A percentile compares a stretch with the other conserved stretches of the same genome.
Conservation (phyloP, 805 yeast genomes). For the Candida palmyrensis region DNA sequence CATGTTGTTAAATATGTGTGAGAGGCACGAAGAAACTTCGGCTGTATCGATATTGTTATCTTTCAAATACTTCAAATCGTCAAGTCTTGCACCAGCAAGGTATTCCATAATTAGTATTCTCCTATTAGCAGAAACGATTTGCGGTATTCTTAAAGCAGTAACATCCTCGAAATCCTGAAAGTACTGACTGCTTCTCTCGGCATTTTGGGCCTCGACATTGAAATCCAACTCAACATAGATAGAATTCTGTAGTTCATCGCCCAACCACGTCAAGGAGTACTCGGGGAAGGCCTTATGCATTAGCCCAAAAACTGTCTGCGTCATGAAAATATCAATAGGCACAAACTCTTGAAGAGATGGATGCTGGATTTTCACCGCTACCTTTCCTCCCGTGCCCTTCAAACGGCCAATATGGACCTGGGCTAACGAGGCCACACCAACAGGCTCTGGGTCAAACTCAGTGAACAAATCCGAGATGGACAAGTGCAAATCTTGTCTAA, state of each 20-base stretch:
- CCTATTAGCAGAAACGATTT: slow-evolving; percentile 56
- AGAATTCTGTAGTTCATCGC: slow-evolving; percentile 83
- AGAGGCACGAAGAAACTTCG: slow-evolving; percentile 77
- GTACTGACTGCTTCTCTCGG: slow-evolving; percentile 61
- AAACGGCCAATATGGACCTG: slow-evolving; percentile 85
- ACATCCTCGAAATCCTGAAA: slow-evolving; percentile 49
- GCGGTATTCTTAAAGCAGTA: slow-evolving; percentile 81
- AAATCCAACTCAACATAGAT: slow-evolving; percentile 91
- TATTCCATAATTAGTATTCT: slow-evolving; percentile 87
- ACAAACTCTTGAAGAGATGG: slow-evolving; percentile 84
- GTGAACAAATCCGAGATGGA: slow-evolving; percentile 58
- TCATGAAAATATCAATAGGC: slow-evolving; percentile 81
- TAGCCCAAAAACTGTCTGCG: slow-evolving; percentile 66
- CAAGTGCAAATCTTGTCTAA: slow-evolving; percentile 59
- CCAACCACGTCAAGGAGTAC: slow-evolving; percentile 91
- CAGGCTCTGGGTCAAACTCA: slow-evolving; percentile 66
- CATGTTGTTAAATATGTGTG: slow-evolving; percentile 92
- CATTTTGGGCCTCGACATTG: slow-evolving; percentile 78
- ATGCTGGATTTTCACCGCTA: slow-evolving; percentile 94
- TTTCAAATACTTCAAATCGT: slow-evolving; percentile 63
- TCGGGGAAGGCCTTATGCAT: slow-evolving; percentile 85
- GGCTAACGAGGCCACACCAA: slow-evolving; percentile 94
- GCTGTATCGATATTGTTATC: slow-evolving; percentile 61
- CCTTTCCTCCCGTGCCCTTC: slow-evolving; percentile 55
- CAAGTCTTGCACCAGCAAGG: slow-evolving; percentile 77